Percentiles rank a stretch among this genome's conserved stretches.
Conservation (phyloP, 2,329 filamentous ascomycete species). For the Tolypocladium pustulatum region DNA sequence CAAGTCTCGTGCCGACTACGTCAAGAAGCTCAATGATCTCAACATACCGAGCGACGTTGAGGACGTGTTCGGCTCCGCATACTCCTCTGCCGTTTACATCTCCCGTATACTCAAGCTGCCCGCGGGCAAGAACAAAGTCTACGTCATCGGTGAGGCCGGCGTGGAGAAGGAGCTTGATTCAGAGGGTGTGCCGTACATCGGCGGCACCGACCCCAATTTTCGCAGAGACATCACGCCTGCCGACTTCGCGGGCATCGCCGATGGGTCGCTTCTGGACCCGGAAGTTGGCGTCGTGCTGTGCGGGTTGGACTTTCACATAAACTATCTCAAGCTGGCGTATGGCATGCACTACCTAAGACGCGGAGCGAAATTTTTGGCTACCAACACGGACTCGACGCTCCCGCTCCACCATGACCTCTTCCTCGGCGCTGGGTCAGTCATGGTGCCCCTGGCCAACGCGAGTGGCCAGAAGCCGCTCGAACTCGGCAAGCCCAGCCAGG, state of each 20-base stretch:
- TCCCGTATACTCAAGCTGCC: slow-evolving; percentile 78
- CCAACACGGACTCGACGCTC: slow-evolving; percentile 84
- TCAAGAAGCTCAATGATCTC: slow-evolving; percentile 75
- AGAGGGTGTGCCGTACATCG: slow-evolving; percentile 70
- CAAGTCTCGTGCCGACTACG: slow-evolving; percentile 86
- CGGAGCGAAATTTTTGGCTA: slow-evolving; percentile 81
- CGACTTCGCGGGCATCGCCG: slow-evolving; percentile 72
- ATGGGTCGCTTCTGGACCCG: slow-evolving; percentile 66
- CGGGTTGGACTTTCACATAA: slow-evolving; percentile 88
- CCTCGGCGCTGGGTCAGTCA: slow-evolving; percentile 79
- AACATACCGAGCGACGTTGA: slow-evolving; percentile 73
- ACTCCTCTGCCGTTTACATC: slow-evolving; percentile 94
- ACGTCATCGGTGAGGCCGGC: slow-evolving; percentile 80
- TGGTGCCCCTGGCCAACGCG: slow-evolving; percentile 68
- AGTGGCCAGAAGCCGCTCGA: slow-evolving; percentile 59
- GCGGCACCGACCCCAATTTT: slow-evolving; percentile 72
- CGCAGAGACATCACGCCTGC: slow-evolving; percentile 69
- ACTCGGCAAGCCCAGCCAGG: slow-evolving; percentile 90
- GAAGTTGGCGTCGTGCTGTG: slow-evolving; percentile 84
- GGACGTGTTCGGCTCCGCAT: slow-evolving; percentile 92
- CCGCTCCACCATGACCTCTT: slow-evolving; percentile 77
- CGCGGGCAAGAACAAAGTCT: slow-evolving; percentile 80
- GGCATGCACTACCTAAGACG: slow-evolving; percentile 77
- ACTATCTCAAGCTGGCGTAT: slow-evolving; percentile 82
- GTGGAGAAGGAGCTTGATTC: slow-evolving; percentile 80